These are phyloP conservation scores for Celoporthe dispersa DNA, from an alignment of 2,329 filamentous ascomycete species.

Conservation along the genomic window DNA sequence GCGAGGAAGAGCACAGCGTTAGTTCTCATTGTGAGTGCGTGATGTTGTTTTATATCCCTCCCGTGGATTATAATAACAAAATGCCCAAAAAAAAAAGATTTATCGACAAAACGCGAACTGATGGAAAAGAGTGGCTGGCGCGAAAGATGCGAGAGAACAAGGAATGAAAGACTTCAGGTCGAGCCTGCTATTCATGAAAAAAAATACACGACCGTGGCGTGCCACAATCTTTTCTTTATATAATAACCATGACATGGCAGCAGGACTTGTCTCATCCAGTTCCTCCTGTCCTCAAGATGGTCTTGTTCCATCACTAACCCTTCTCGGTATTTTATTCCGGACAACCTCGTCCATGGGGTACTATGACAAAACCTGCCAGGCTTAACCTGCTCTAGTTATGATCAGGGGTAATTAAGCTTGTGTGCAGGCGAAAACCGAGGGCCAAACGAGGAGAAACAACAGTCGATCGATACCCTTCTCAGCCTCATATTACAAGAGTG, in stretches of 20 bases:
- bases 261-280: not conserved
- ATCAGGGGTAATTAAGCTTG: slow-evolving; percentile 8
- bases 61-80: not conserved
- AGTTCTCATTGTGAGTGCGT: slow-evolving; percentile 12
- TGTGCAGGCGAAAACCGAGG: not conserved
- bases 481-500: slow-evolving; percentile 5
- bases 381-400: not conserved
- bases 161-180: slow-evolving; percentile 7
- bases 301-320: not conserved
- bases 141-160: not conserved
- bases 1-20: slow-evolving; percentile 8
- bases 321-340: not conserved
- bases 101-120: not conserved
- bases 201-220: not conserved
- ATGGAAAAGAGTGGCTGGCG: not conserved
- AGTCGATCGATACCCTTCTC: not conserved
- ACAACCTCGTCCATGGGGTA: not conserved
- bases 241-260: too few species aligned
- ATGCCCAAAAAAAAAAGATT: not conserved
- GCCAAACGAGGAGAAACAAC: not conserved
- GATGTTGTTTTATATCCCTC: not conserved
- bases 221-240: not conserved
- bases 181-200: not conserved
- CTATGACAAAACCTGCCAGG: not conserved
- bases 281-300: not conserved